A percentile compares a stretch with the other conserved stretches of the same genome.
Evolutionary conservation across 2,329 filamentous ascomycete species (phyloP).

Genomic region (Calonectria naviculata): DNA sequence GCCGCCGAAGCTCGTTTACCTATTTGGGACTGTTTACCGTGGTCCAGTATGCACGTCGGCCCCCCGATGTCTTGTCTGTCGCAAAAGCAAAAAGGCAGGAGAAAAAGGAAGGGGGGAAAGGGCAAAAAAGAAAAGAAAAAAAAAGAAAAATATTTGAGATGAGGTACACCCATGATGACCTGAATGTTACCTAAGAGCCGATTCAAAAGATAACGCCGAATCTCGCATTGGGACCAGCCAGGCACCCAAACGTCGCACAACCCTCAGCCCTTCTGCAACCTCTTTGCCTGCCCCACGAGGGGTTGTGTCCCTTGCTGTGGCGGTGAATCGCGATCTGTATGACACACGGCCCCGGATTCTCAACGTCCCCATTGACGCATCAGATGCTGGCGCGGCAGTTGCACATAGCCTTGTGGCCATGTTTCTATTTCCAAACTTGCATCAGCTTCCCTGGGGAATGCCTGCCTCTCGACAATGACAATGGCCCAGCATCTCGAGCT

Average conservation of each 20-base stretch:
- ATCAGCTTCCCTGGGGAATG: constrained; percentile 17
- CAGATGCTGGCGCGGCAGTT: constrained; percentile 19
- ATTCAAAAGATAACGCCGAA: not conserved
- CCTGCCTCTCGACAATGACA: not conserved
- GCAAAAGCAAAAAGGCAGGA: not conserved
- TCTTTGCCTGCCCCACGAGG: constrained; percentile 3
- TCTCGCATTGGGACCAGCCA: not conserved
- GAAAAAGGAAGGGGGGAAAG: not conserved
- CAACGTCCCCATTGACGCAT: constrained; percentile 8
- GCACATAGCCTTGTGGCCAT: constrained; percentile 16
- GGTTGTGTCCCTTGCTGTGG: constrained; percentile 3
- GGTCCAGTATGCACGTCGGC: not conserved
- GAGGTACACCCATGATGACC: not conserved
- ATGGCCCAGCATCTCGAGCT: not conserved
- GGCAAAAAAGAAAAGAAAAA: not conserved
- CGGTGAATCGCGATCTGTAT: constrained; percentile 21
- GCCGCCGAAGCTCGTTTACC: constrained; percentile 18
- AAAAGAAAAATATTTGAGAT: not conserved
- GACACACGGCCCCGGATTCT: constrained; percentile 18
- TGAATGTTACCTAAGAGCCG: not conserved
- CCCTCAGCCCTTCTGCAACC: constrained; percentile 19
- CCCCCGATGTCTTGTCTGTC: not conserved
- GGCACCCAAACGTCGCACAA: not conserved
- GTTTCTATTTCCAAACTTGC: constrained; percentile 20
- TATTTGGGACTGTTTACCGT: constrained; percentile 2